phyloP scores from a whole-genome alignment of 2,329 filamentous ascomycete species.

The Ophiognomonia clavigignenti-juglandacearum region DNA sequence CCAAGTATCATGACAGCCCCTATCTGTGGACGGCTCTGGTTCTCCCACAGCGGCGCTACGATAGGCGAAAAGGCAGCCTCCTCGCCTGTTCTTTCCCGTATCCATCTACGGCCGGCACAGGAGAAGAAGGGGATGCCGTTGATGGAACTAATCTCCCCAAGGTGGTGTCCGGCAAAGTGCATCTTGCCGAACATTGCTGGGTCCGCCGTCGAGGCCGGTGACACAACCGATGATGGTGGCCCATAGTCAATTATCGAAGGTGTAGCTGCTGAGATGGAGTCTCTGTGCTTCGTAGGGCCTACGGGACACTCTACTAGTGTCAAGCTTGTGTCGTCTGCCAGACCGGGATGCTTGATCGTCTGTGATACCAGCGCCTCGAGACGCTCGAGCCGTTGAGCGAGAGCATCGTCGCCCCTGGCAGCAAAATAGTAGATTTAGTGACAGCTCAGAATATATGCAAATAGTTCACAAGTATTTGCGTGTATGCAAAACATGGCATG shows the following conservation, averaged over 20 bases:
- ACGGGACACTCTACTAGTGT: neutral
- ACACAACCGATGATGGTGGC: conserved; percentile 4
- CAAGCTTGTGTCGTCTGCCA: neutral
- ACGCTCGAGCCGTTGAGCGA: neutral
- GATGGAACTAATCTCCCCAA: conserved; percentile 41
- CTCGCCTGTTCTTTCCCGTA: conserved; percentile 39
- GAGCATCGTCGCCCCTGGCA: neutral
- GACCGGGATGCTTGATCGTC: neutral
- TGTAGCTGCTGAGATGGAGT: neutral
- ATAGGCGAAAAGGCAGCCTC: conserved; percentile 23
- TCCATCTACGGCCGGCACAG: conserved; percentile 41
- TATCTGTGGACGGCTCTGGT: conserved; percentile 15
- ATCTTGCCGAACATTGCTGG: conserved; percentile 27
- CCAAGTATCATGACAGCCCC: neutral
- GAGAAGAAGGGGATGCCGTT: conserved; percentile 47
- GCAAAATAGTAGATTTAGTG: neutral
- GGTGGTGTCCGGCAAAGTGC: conserved; percentile 41
- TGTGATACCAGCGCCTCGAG: conserved; percentile 2
- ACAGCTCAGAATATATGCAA: no score
- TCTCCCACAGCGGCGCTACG: neutral
- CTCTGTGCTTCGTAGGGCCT: neutral
- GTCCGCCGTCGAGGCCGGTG: conserved; percentile 6
- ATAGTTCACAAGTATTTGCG: neutral
- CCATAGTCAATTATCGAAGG: neutral
- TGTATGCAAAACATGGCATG: neutral